Conservation (phyloP, 495 filamentous ascomycete genomes). For the Aspergillus kassunensis region DNA sequence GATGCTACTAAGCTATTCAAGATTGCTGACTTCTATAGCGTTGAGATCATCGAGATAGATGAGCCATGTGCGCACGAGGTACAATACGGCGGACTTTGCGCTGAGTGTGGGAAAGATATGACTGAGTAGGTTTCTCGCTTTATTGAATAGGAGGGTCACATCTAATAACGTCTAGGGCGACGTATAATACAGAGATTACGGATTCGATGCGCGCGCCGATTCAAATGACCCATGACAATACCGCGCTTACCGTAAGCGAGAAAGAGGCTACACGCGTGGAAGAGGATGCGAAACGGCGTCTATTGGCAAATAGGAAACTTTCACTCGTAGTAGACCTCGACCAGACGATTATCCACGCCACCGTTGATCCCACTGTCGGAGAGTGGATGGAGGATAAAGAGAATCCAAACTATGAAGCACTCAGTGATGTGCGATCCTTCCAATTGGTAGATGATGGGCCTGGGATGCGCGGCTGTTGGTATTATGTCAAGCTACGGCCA, state of each 20-base stretch:
- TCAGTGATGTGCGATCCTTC: constrained; percentile 83
- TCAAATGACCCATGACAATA: constrained; percentile 89
- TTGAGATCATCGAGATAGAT: constrained; percentile 70
- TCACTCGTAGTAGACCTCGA: constrained; percentile 96
- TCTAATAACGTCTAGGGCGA: constrained; percentile 33
- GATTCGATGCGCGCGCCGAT: constrained; percentile 80
- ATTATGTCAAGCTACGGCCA: constrained; percentile 98
- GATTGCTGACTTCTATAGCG: constrained; percentile 24
- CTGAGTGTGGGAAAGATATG: constrained; percentile 95
- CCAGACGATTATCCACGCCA: constrained; percentile 97
- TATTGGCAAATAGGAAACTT: constrained; percentile 74
- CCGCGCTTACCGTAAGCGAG: constrained; percentile 66
- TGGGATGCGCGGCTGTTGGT: constrained; percentile 72
- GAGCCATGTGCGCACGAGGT: constrained; percentile 89
- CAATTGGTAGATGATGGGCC: constrained; percentile 83
- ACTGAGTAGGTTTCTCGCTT: constrained; percentile 55
- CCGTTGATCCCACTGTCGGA: constrained; percentile 90
- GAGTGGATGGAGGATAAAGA: constrained; percentile 88
- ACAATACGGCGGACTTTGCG: constrained; percentile 87
- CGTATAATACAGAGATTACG: constrained; percentile 55
- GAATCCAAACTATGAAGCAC: constrained; percentile 87
- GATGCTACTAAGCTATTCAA: background rate
- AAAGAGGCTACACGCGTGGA: constrained; percentile 76
- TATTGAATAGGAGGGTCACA: background rate
- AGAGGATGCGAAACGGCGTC: constrained; percentile 75